Percentiles rank a stretch among this genome's conserved stretches.
phyloP scores from a whole-genome alignment of 495 filamentous ascomycete genomes.

The Hypoxylon fragiforme region DNA sequence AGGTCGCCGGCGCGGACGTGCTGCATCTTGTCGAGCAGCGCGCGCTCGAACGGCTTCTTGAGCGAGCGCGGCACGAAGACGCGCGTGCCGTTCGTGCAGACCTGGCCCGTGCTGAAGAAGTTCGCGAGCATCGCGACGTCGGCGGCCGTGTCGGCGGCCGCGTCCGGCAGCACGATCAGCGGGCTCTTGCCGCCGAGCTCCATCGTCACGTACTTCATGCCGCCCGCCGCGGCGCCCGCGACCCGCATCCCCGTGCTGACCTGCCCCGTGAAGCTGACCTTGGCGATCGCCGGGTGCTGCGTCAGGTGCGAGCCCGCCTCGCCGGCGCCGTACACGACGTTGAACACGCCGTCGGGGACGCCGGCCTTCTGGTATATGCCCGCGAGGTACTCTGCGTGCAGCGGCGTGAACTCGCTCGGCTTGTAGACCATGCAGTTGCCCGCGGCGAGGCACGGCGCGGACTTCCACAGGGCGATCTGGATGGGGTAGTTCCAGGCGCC shows the following conservation, averaged over 20 bases:
- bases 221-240: conserved; percentile 66
- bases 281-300: conserved; percentile 67
- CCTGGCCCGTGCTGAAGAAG: conserved; percentile 80
- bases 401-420: conserved; percentile 76
- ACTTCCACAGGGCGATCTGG: conserved; percentile 87
- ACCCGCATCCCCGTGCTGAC: conserved; percentile 77
- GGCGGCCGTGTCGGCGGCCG: conserved; percentile 71
- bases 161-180: conserved; percentile 69
- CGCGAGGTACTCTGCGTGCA: conserved; percentile 70
- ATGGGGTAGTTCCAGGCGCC: conserved; percentile 88
- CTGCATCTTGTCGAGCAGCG: conserved; percentile 67
- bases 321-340: conserved; percentile 74
- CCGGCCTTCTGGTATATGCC: conserved; percentile 73
- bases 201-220: conserved; percentile 86
- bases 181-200: conserved; percentile 84
- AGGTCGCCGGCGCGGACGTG: conserved; percentile 68
- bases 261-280: conserved; percentile 85
- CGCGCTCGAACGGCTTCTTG: conserved; percentile 65
- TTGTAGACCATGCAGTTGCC: conserved; percentile 91
- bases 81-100: conserved; percentile 82
- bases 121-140: conserved; percentile 88
- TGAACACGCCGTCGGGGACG: conserved; percentile 78
- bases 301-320: conserved; percentile 72
- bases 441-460: conserved; percentile 76
- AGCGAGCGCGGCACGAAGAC: conserved; percentile 70